A percentile compares a stretch with the other conserved stretches of the same genome.
Evolutionary conservation across 306 rosid genomes (phyloP).

Genomic region (Rosa lucieae): DNA sequence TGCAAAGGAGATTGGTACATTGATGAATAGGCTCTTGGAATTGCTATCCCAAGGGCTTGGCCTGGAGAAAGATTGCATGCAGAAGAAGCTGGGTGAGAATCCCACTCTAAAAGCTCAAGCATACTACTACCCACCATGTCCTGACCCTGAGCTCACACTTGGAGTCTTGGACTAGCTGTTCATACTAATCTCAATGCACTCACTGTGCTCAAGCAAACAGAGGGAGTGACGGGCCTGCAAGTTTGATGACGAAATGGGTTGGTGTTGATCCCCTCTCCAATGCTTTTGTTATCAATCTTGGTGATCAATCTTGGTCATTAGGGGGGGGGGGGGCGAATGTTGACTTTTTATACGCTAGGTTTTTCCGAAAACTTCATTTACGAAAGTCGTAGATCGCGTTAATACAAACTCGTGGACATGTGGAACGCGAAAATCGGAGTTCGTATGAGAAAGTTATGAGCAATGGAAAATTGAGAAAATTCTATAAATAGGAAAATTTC

Average conservation of each 20-base stretch:
- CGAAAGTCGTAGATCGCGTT: too few relatives aligned
- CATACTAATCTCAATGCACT: constrained; percentile 42
- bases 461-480: too few relatives aligned
- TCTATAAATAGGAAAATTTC: too few relatives aligned
- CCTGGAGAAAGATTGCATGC: constrained; percentile 31
- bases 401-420: too few relatives aligned
- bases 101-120: constrained; percentile 42
- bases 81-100: constrained; percentile 34
- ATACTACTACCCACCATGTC: constrained; percentile 43
- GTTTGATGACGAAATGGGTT: constrained; percentile 55
- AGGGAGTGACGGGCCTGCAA: constrained; percentile 44
- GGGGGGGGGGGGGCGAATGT: too few relatives aligned
- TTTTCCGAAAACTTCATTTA: too few relatives aligned
- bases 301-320: constrained; percentile 56
- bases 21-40: constrained; percentile 38
- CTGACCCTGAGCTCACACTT: constrained; percentile 38
- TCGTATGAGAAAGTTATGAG: too few relatives aligned
- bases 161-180: constrained; percentile 15
- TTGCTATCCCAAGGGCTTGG: constrained; percentile 52
- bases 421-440: too few relatives aligned
- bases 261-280: constrained; percentile 35
- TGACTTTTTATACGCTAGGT: too few relatives aligned
- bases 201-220: constrained; percentile 38
- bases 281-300: constrained; percentile 49
- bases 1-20: constrained; percentile 41